Evolutionary conservation across 129 eudicot species (phyloP).

Genomic region (Cynara cardunculus): DNA sequence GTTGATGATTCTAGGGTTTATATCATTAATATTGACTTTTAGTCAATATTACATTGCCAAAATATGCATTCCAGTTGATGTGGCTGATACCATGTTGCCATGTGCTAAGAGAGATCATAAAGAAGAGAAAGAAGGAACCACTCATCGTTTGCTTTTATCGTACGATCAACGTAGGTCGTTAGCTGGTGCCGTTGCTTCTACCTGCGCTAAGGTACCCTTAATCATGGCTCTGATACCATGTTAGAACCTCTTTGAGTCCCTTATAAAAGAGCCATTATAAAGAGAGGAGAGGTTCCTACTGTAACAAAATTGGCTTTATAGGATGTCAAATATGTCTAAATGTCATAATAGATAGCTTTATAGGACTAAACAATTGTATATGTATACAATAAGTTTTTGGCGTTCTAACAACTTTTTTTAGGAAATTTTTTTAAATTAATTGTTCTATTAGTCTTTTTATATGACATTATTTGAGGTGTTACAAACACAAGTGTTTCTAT

Average conservation of each 20-base stretch:
- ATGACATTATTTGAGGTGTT: neutral
- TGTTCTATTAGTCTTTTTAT: neutral
- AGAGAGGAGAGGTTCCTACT: neutral
- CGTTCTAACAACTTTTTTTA: neutral
- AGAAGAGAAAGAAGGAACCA: conserved; percentile 1
- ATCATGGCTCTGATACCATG: neutral
- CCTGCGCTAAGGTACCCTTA: conserved; percentile 37
- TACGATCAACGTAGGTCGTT: conserved; percentile 30
- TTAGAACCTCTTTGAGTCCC: neutral
- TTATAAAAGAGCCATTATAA: neutral
- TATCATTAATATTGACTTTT: conserved; percentile 70
- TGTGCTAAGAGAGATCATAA: conserved; percentile 30
- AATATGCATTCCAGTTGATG: conserved; percentile 65
- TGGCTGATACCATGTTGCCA: conserved; percentile 75
- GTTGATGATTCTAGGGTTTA: conserved; percentile 92
- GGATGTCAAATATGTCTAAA: neutral
- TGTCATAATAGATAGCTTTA: neutral
- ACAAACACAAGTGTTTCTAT: neutral
- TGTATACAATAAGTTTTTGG: neutral
- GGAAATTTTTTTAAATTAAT: neutral
- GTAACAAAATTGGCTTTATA: neutral
- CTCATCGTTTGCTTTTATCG: conserved; percentile 45
- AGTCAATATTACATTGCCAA: conserved; percentile 67
- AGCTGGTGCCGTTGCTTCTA: conserved; percentile 19
- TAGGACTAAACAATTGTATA: neutral